Percentiles rank a stretch among this genome's conserved stretches.
These are phyloP conservation scores for Drosera capensis DNA, from an alignment of 148 eudicot genomes.

Conservation along the genomic window DNA sequence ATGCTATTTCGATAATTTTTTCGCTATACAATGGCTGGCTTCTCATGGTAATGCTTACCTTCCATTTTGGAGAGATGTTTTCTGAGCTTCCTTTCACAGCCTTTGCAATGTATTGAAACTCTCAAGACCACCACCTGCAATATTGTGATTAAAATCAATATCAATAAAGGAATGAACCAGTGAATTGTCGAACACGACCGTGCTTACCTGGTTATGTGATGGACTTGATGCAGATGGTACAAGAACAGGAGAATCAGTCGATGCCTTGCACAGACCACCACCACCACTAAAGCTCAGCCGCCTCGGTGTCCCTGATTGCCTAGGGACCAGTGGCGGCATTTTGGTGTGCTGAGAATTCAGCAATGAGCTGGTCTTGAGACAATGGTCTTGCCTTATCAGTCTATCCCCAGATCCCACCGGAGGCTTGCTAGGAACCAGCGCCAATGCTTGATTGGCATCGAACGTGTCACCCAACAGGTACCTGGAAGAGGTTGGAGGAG, in stretches of 20 bases:
- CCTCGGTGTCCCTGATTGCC: neutral
- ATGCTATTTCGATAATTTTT: neutral
- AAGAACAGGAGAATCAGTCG: neutral
- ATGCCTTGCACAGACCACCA: neutral
- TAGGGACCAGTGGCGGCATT: neutral
- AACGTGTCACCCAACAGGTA: constrained; percentile 1
- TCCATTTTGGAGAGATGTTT: constrained; percentile 90
- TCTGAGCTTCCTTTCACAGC: constrained; percentile 76
- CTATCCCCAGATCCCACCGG: neutral
- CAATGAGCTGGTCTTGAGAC: neutral
- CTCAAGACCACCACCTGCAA: constrained; percentile 70
- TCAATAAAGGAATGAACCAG: neutral
- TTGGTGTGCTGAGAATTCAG: neutral
- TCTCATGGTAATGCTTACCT: too few relatives aligned
- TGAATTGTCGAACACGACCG: constrained; percentile 1
- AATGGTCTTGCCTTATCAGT: neutral
- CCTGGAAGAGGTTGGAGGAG: constrained; percentile 4
- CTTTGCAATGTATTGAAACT: constrained; percentile 91
- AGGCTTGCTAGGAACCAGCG: neutral
- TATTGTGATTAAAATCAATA: constrained; percentile 3
- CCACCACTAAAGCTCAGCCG: neutral
- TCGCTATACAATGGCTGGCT: neutral
- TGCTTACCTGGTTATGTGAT: neutral
- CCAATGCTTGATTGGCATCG: neutral
- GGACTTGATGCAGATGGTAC: neutral